Evolutionary conservation across 169 alveolate genomes (phyloP), one percentile per base, ranked within the genome.

Genomic region (Plasmodium reichenowi): DNA sequence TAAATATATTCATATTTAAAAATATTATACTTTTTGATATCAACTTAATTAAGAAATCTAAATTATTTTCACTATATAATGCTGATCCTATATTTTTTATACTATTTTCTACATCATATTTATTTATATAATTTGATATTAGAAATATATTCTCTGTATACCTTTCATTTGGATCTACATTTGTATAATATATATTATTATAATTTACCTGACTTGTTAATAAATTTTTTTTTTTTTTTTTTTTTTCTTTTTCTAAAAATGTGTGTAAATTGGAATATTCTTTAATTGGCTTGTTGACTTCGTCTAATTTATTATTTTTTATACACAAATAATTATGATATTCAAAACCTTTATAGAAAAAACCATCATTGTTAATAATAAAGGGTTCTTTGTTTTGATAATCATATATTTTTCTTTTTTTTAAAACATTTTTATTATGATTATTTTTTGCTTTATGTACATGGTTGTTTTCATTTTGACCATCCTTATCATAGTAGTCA

Each of bases 61-160:
- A 59, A 32, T 86, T 86, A 45, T 86, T 86, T 48, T 71, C 88
- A 62, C 3, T 24, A 64, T 86, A 86, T 72, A 86, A 64, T 24
- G 50, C 3, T 56, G 92, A 15, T 26, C 92, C 92, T 52, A 86
- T 72, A 43, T 86, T 86, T 86, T 86, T 67, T 29, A 71, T 47
- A 48, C 72, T 47, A 4, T 66, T 47, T 0, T 58, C 47, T 38
- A 38, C 9, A 32, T 86, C 76, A 58, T 58, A 24, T 38, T 86
- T 86, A 26, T 74, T 86, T 56, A 86, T 43, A 52, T 86, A 86
- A 72, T 86, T 86, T 50, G 29, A 66, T 7, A 20, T 22, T 56
- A 45, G 6, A n/a, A 80, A 56, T 15, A 56, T 20, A 12, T 22
- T 66, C 4, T 64, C 78, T 10, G 45, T 17, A 22, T n/a, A 29